A percentile compares a stretch with the other conserved stretches of the same genome.
phyloP scores from a whole-genome alignment of 2,329 filamentous ascomycete genomes.

The Aureobasidium namibiae region DNA sequence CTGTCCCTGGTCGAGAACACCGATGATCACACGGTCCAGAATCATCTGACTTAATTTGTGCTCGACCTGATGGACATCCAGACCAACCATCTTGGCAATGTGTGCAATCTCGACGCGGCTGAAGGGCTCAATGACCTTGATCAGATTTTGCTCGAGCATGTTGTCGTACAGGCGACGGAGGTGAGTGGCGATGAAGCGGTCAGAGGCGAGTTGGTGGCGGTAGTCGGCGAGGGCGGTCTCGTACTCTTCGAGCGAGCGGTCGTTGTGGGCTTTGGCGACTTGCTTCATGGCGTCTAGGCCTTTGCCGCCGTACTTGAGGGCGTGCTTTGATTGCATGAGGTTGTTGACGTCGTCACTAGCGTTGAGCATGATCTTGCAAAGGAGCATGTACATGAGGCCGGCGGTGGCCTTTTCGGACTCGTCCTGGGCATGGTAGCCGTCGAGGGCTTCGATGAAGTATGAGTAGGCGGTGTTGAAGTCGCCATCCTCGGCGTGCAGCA shows the following conservation, averaged over 20 bases:
- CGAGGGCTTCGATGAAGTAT: constrained; percentile 98
- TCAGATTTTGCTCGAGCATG: constrained; percentile 98
- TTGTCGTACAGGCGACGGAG: constrained; percentile 92
- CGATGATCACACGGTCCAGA: constrained; percentile 96
- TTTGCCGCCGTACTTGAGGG: constrained; percentile 89
- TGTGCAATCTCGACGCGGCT: constrained; percentile 94
- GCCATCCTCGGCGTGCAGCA: constrained; percentile 96
- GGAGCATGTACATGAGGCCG: constrained; percentile 96
- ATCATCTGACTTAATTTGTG: constrained; percentile 99
- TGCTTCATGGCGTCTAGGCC: constrained; percentile 99
- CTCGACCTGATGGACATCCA: constrained; percentile 95
- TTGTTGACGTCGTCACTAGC: constrained; percentile 91
- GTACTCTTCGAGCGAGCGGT: constrained; percentile 94
- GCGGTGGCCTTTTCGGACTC: constrained; percentile 86
- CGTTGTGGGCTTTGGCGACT: constrained; percentile 87
- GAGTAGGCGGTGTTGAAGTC: constrained; percentile 99
- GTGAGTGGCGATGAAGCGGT: constrained; percentile 95
- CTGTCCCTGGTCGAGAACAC: constrained; percentile 93
- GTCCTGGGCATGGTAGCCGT: constrained; percentile 92
- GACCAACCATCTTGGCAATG: constrained; percentile 92
- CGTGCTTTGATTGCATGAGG: constrained; percentile 92
- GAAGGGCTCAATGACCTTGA: constrained; percentile 99
- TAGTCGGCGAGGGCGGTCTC: constrained; percentile 86
- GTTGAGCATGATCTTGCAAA: constrained; percentile 99
- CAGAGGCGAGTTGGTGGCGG: constrained; percentile 86